These are phyloP conservation scores for Castanea sativa DNA, from an alignment of 306 rosid genomes.

Conservation along the genomic window DNA sequence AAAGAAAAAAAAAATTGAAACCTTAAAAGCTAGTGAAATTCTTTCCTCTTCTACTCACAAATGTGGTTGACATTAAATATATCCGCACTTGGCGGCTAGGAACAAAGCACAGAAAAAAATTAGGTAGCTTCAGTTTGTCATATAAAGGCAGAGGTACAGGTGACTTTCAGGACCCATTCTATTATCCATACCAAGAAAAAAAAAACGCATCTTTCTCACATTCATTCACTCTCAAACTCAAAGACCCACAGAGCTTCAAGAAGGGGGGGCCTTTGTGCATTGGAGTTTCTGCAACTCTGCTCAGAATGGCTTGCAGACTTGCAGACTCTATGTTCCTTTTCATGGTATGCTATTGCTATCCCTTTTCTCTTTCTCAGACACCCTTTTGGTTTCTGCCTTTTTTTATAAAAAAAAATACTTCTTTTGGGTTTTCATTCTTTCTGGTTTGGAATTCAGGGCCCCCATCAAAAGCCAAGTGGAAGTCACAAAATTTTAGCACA, in stretches of 20 bases:
- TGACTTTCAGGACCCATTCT: background rate
- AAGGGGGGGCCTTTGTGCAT: conserved; percentile 21
- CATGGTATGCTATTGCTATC: conserved; percentile 30
- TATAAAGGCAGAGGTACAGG: background rate
- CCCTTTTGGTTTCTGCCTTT: background rate
- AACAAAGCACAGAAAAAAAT: background rate
- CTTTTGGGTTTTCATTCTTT: background rate
- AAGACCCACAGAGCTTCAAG: background rate
- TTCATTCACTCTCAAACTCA: background rate
- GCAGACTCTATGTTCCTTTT: conserved; percentile 60
- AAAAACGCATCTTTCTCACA: conserved; percentile 11
- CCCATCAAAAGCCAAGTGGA: conserved; percentile 47
- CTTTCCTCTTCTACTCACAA: background rate
- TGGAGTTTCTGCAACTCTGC: conserved; percentile 29
- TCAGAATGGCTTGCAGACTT: conserved; percentile 65
- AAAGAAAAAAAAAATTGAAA: too few relatives aligned
- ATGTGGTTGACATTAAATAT: background rate
- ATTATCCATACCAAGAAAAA: background rate
- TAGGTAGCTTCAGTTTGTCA: background rate
- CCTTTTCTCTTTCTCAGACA: background rate
- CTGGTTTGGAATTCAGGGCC: conserved; percentile 44
- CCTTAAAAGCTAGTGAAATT: background rate
- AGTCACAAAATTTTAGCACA: conserved; percentile 37
- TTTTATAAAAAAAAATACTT: background rate
- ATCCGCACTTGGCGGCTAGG: conserved; percentile 31